Evolutionary conservation across 805 yeast species (phyloP), one percentile per base, ranked within the genome.

Genomic region (Diddensiella santjacobensis): DNA sequence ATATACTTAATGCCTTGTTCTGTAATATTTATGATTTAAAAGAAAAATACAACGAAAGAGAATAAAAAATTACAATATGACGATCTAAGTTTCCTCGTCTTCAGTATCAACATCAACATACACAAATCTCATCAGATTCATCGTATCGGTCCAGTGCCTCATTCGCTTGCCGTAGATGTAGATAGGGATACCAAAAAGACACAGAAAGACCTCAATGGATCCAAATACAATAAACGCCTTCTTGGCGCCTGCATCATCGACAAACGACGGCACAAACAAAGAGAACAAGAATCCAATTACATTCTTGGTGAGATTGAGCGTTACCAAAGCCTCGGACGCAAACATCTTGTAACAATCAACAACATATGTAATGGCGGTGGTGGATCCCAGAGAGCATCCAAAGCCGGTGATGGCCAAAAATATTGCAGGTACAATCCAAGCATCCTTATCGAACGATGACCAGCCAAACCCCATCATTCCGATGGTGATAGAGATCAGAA

Each of bases 401-500:
- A 79, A 80, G 17, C 81, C 75, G 29, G 79, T 65, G 38, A 78
- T 64, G 0, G 80, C 83, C 54, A 79, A 70, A 58, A 80, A 77
- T 0, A 80, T 58, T 1, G 80, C 71, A 1, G 84, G 84, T 1
- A 75, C 84, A 45, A 76, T 67, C 84, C 84, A 78, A 5, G 61
- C 53, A 55, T 78, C 79, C 15, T 67, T 56, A 3, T 61, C 68
- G 19, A 68, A 61, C 0, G 79, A 61, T 2, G 82, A 68, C 84
- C 84, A 80, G 3, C 85, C 85, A 58, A 75, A 80, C 3, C 84
- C 85, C 71, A 80, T 74, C 39, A 79, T 65, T 2, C 84, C 85
- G 37, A 77, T 66, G 3, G 70, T 46, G 6, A 69, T 65, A 2
- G 76, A 48, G 8, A 77, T 51, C 48, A 71, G 61, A 17, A 78